A percentile compares a stretch with the other conserved stretches of the same genome.
Conservation (phyloP, 179 eudicot species). For the Heliamphora pulchella region DNA sequence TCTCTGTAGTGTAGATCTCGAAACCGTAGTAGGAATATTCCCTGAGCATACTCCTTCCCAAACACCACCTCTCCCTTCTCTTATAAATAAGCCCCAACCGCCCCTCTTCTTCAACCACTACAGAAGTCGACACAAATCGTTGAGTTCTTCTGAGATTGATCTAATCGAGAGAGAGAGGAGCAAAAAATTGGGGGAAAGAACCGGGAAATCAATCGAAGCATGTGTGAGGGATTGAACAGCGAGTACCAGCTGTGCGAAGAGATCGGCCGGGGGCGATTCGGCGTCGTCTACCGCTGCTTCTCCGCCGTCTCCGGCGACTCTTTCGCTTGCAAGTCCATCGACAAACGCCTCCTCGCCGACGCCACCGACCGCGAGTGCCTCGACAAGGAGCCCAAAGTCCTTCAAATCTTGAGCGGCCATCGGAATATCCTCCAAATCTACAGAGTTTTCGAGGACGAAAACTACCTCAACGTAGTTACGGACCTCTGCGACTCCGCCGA, state of each 20-base stretch:
- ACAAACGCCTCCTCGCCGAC: conserved; percentile 51
- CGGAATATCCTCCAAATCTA: conserved; percentile 54
- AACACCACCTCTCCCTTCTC: too few relatives aligned
- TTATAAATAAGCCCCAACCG: too few relatives aligned
- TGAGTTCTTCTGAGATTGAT: too few relatives aligned
- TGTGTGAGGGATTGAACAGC: conserved; percentile 45
- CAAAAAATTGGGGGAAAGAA: too few relatives aligned
- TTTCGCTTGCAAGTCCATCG: conserved; percentile 66
- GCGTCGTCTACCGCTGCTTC: conserved; percentile 68
- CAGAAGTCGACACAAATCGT: too few relatives aligned
- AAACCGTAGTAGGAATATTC: too few relatives aligned
- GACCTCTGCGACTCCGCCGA: conserved; percentile 58
- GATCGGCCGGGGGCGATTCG: conserved; percentile 88
- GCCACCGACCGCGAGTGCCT: conserved; percentile 57
- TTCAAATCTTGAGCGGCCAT: conserved; percentile 46
- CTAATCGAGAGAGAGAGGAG: too few relatives aligned
- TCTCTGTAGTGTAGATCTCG: too few relatives aligned
- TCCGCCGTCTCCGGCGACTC: conserved; percentile 28
- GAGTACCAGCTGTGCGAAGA: conserved; percentile 77
- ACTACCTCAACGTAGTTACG: conserved; percentile 52
- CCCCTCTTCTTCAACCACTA: too few relatives aligned
- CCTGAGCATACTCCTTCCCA: too few relatives aligned
- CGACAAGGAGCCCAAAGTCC: conserved; percentile 70
- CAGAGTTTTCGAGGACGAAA: conserved; percentile 59
- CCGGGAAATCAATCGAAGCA: neutral